Base-by-base conservation (phyloP, 495 filamentous ascomycete species). In the Hyaloscypha hepaticicola region DNA sequence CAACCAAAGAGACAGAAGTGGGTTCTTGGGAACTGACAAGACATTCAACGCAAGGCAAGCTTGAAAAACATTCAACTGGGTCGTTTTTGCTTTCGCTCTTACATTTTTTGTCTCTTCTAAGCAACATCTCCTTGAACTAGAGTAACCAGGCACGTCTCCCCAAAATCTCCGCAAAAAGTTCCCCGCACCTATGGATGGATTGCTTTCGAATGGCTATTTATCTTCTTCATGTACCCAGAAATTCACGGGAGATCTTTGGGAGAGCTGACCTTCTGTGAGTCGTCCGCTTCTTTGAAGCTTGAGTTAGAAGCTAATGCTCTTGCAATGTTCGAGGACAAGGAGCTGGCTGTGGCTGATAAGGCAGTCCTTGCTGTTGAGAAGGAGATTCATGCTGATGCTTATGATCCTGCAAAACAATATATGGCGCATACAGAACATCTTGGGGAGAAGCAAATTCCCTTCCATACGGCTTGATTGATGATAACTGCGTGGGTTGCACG, bases 141-240 rank as follows among this genome's bases (percentile, higher is more conserved):
- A n/a, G n/a, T n/a, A n/a, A n/a, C n/a, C n/a, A n/a, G n/a, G n/a
- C n/a, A n/a, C n/a, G n/a, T n/a, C n/a, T n/a, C n/a, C n/a, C n/a
- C n/a, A n/a, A n/a, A n/a, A n/a, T n/a, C n/a, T n/a, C n/a, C n/a
- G n/a, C n/a, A n/a, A n/a, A n/a, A n/a, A n/a, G n/a, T n/a, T n/a
- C n/a, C n/a, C n/a, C n/a, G n/a, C n/a, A n/a, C n/a, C 86, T 85
- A 80, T 75, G 79, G 78, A 72, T 87, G 83, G 80, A 73, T 88
- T 58, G 77, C 73, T 0, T 84, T 83, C 58, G 86, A 88, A 64
- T 74, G 83, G 16, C 56, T 75, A 21, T 84, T 88, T 64, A 78
- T 89, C 58, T 88, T 79, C 68, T 84, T 87, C 64, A 78, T 88
- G 68, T 88, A 86, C 75, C 86, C 85, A 5, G 86, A 88, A 71